phyloP scores from a whole-genome alignment of 345 rosid genomes.

The Eucalyptus erythrocorys region DNA sequence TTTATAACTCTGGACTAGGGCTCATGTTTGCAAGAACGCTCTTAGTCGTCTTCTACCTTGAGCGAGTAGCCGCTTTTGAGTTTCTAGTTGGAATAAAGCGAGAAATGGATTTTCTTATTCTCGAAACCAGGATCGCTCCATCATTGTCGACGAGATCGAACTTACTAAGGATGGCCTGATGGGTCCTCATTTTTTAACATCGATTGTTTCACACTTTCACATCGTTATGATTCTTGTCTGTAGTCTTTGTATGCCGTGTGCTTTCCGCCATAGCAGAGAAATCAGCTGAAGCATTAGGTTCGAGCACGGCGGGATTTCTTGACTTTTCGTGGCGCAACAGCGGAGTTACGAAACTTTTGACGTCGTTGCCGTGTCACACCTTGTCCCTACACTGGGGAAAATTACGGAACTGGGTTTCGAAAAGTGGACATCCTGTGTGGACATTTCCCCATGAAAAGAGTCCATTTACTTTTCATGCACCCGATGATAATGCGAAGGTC shows the following conservation, averaged over 20 bases:
- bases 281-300: not conserved
- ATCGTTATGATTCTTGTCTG: not conserved
- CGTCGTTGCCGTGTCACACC: not conserved
- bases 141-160: not conserved
- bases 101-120: not conserved
- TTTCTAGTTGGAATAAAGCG: not conserved
- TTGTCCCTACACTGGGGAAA: not conserved
- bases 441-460: not conserved
- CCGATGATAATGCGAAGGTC: not conserved
- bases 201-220: not conserved
- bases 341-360: not conserved
- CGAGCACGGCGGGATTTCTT: not conserved
- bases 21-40: not conserved
- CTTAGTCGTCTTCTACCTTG: not conserved
- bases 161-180: not conserved
- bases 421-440: not conserved
- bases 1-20: not conserved
- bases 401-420: not conserved
- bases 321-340: not conserved
- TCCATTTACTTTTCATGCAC: not conserved
- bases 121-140: not conserved
- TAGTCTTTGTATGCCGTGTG: not conserved
- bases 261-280: not conserved
- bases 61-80: not conserved
- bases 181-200: not conserved